Percentiles rank a stretch among this genome's conserved stretches.
Conservation (phyloP, 225 moss, liverwort and hornwort species). For the Climacium dendroides region DNA sequence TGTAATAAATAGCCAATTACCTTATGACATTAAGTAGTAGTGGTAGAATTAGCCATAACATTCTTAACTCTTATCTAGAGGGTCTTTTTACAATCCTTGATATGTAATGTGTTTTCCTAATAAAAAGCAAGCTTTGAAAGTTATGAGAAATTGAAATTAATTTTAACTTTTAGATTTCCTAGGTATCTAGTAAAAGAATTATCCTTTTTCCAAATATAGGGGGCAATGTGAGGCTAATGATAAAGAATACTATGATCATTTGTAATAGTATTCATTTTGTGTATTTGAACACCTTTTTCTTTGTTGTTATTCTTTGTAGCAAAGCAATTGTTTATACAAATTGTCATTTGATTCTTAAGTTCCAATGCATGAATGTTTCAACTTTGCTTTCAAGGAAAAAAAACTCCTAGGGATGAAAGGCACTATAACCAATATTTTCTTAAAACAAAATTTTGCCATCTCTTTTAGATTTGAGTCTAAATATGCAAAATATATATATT, state of each 20-base stretch:
- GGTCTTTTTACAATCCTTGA: too few relatives aligned
- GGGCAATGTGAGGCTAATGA: too few relatives aligned
- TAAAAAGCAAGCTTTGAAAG: background rate
- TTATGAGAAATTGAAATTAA: background rate
- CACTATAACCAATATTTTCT: too few relatives aligned
- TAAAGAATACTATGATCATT: background rate
- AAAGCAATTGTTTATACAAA: background rate
- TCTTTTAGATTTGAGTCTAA: too few relatives aligned
- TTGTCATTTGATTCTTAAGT: background rate
- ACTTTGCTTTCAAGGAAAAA: background rate
- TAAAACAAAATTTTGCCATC: too few relatives aligned
- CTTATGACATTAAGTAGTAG: background rate
- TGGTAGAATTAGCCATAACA: rapidly evolving
- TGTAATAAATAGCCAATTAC: background rate
- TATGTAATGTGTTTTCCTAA: background rate
- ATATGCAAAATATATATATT: too few relatives aligned
- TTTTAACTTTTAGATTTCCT: background rate
- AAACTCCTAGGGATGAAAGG: background rate
- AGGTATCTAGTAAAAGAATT: rapidly evolving
- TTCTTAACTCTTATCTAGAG: rapidly evolving
- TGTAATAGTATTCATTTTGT: background rate
- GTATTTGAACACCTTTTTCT: rapidly evolving
- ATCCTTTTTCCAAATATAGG: background rate
- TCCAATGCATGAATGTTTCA: rapidly evolving
- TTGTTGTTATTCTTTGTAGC: background rate